Conservation (phyloP, 257 asterid genomes). For the Ophiorrhiza pumila region DNA sequence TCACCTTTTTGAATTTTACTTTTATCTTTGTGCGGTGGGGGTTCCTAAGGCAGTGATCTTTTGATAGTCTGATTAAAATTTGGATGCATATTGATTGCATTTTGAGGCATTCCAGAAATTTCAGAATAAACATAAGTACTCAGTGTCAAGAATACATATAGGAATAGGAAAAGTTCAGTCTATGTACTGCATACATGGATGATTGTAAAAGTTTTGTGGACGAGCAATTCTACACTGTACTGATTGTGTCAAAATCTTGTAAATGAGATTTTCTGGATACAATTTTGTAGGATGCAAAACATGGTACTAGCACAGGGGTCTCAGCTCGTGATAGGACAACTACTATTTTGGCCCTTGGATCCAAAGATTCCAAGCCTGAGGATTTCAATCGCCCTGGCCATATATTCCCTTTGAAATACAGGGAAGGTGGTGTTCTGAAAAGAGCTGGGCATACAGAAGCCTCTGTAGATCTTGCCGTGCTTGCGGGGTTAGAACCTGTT, state of each 20-base stretch:
- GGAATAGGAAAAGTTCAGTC: background rate
- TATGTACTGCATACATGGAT: background rate
- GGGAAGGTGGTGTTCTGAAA: constrained; percentile 94
- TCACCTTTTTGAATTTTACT: background rate
- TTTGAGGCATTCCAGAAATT: background rate
- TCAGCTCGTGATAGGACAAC: constrained; percentile 96
- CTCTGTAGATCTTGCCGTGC: constrained; percentile 78
- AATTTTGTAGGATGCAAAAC: constrained; percentile 74
- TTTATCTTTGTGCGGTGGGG: background rate
- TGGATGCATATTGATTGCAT: background rate
- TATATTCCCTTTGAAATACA: constrained; percentile 88
- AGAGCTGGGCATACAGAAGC: constrained; percentile 99
- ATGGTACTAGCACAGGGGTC: constrained; percentile 94
- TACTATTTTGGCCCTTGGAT: constrained; percentile 77
- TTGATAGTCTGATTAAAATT: background rate
- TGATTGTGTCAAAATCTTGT: background rate
- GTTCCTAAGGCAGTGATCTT: background rate
- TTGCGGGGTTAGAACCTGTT: constrained; percentile 84
- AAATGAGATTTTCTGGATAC: background rate
- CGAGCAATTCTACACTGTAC: background rate
- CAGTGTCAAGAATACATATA: background rate
- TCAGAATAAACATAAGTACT: background rate
- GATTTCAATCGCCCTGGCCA: constrained; percentile 99
- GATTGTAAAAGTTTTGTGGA: background rate
- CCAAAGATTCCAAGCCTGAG: constrained; percentile 76